Percentiles rank a stretch among this genome's conserved stretches.
Evolutionary conservation across 1,284 basidiomycete genomes (phyloP).

Genomic region (Mycosarcoma maydis): DNA sequence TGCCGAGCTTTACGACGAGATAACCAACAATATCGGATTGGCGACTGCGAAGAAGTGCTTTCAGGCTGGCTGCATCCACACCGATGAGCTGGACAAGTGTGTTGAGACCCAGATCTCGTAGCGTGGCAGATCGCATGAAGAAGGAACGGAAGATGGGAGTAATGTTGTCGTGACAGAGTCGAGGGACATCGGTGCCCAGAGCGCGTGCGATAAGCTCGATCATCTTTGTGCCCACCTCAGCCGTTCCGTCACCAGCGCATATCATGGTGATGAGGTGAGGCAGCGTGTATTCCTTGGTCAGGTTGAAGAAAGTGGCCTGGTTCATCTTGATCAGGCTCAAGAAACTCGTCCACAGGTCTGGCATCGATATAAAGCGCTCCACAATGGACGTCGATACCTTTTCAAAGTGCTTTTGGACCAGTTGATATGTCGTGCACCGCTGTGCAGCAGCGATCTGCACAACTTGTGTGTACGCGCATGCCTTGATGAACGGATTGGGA

Average conservation of each 20-base stretch:
- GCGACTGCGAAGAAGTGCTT: conserved; percentile 53
- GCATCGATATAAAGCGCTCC: conserved; percentile 53
- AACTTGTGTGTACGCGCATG: conserved; percentile 56
- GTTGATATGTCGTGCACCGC: conserved; percentile 58
- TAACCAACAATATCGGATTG: conserved; percentile 62
- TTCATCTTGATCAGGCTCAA: conserved; percentile 59
- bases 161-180: conserved; percentile 57
- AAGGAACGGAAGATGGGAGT: conserved; percentile 59
- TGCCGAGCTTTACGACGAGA: conserved; percentile 60
- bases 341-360: conserved; percentile 54
- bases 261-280: conserved; percentile 58
- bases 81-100: conserved; percentile 48
- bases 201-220: conserved; percentile 56
- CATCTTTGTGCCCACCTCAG: conserved; percentile 34
- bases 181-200: conserved; percentile 47
- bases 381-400: conserved; percentile 52
- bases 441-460: conserved; percentile 54
- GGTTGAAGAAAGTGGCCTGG: conserved; percentile 58
- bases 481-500: conserved; percentile 40
- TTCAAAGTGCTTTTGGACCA: conserved; percentile 58
- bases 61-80: conserved; percentile 44
- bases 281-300: conserved; percentile 59
- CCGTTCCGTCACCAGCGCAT: conserved; percentile 30
- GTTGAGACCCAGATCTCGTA: conserved; percentile 41
- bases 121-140: conserved; percentile 44